phyloP scores from a whole-genome alignment of 2,329 filamentous ascomycete species.

The Aureobasidium sp. region DNA sequence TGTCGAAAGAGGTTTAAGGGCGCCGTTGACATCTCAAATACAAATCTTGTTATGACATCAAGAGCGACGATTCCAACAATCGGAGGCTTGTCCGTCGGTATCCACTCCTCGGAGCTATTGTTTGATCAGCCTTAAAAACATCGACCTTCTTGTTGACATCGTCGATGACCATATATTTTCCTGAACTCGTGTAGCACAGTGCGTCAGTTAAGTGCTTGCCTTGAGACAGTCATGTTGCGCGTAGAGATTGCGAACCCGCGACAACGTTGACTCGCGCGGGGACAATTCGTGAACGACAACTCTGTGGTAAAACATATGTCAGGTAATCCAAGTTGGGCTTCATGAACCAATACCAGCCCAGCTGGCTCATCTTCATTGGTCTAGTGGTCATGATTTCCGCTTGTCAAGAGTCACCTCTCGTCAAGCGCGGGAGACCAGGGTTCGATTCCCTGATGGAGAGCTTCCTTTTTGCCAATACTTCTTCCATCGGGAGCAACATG shows the following conservation, averaged over 20 bases:
- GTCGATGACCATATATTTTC: not conserved
- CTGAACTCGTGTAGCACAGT: not conserved
- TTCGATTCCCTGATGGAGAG: conserved; percentile 10
- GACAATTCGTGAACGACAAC: no score
- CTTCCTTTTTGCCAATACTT: not conserved
- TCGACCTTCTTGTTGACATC: not conserved
- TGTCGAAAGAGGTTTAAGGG: not conserved
- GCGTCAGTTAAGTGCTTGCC: not conserved
- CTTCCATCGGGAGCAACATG: not conserved
- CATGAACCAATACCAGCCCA: conserved; percentile 4
- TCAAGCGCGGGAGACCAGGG: conserved; percentile 7
- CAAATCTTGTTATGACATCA: conserved; percentile 8
- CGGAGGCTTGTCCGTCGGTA: not conserved
- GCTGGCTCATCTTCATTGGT: conserved; percentile 8
- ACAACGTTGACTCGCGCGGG: not conserved
- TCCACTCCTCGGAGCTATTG: not conserved
- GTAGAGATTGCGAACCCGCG: not conserved
- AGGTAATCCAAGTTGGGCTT: not conserved
- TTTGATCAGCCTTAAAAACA: not conserved
- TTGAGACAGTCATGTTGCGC: not conserved
- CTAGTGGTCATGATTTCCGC: conserved; percentile 10
- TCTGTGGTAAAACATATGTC: not conserved
- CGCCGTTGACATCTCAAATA: not conserved
- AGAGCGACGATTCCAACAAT: not conserved
- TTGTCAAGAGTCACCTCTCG: conserved; percentile 3